Conservation (phyloP, 176 grass and related monocot species). For the Oryza officinalis region DNA sequence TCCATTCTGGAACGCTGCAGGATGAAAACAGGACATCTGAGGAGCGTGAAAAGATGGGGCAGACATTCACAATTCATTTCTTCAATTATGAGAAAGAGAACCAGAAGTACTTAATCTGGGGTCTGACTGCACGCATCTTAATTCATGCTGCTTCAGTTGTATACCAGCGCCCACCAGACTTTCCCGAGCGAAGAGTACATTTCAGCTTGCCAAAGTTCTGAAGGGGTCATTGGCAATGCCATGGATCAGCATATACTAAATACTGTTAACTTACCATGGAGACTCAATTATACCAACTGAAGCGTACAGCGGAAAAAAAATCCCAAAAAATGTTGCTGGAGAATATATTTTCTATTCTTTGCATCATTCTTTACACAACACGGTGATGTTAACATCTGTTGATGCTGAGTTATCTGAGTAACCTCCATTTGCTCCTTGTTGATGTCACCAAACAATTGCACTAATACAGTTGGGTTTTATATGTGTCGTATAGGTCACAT, state of each 20-base stretch:
- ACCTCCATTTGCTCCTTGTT: not conserved
- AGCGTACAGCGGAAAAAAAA: not conserved
- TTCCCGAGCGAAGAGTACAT: conserved; percentile 51
- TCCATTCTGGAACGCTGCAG: conserved; percentile 27
- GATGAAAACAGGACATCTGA: conserved; percentile 54
- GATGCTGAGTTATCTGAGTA: not conserved
- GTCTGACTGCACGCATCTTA: conserved; percentile 62
- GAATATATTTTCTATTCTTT: conserved; percentile 6
- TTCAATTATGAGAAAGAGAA: conserved; percentile 50
- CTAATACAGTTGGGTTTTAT: not conserved
- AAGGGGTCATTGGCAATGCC: conserved; percentile 41
- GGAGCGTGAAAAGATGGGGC: conserved; percentile 70
- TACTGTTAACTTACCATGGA: not conserved
- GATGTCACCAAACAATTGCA: not conserved
- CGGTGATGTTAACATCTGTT: not conserved
- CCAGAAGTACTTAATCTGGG: conserved; percentile 65
- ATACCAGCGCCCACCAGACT: conserved; percentile 52
- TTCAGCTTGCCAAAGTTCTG: conserved; percentile 48
- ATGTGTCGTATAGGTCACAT: not conserved
- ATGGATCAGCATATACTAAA: conserved; percentile 13
- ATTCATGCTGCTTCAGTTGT: conserved; percentile 70
- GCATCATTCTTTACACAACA: not conserved
- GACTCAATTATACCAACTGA: not conserved
- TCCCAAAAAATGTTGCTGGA: not conserved
- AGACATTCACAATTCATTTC: conserved; percentile 55